Evolutionary conservation across 1,139 yeast species (phyloP), one percentile per base, ranked within the genome.

Genomic region (Kluyveromyces sp.): DNA sequence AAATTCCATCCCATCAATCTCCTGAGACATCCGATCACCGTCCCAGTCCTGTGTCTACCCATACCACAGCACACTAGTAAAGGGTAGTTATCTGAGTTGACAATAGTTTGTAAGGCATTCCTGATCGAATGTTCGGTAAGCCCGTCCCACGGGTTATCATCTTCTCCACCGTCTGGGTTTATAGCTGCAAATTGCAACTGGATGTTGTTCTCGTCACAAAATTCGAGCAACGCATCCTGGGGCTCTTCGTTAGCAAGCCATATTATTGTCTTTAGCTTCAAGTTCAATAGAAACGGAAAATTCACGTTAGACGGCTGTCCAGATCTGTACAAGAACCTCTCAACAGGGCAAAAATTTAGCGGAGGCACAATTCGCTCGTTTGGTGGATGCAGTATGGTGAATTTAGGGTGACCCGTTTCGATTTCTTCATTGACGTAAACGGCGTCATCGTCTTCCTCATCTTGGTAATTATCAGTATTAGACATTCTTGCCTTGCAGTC

Each of bases 201-300:
- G 48, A 92, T 86, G 48, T 77, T 74, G 55, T 82, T 74, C 36
- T 74, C 75, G 47, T 82, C 84, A 43, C 94, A 86, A 61, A 85
- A 92, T 55, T 82, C 89, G 46, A 87, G 67, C 53, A 92, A 77
- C 45, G 83, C 84, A 57, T 89, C 97, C 50, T 79, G 83, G 1
- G 98, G 97, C 60, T 92, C 98, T 61, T 92, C 98, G 35, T 84
- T 83, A 0, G 96, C 96, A 36, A 92, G 70, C 98, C 98, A 92
- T 9, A 92, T 74, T 31, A 92, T 83, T 2, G 94, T 84, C 48
- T 79, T 80, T 43, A 92, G 70, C 49, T 83, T 73, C 46, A 92
- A 69, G 53, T 84, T 83, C 49, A 79, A 73, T 32, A 92, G 66
- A 58, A 92, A 92, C 40, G 92, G 81, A 61, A 88, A 92, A 64